Evolutionary conservation across 768 basidiomycete genomes (phyloP).

Genomic region (Lentinula aciculospora): DNA sequence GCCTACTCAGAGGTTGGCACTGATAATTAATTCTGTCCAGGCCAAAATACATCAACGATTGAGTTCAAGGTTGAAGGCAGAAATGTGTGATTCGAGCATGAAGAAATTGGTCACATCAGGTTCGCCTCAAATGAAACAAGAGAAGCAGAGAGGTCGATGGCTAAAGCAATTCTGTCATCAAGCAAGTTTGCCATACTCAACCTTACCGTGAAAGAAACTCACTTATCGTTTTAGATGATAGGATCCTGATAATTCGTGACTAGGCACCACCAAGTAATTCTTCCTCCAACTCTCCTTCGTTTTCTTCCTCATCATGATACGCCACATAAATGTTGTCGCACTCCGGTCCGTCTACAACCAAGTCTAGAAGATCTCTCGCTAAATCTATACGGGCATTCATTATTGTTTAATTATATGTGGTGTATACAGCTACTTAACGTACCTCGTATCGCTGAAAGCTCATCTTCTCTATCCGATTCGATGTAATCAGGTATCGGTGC

Average conservation of each 20-base stretch:
- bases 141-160: conserved; percentile 44
- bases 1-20: background rate
- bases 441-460: conserved; percentile 46
- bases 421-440: conserved; percentile 13
- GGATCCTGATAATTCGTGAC: background rate
- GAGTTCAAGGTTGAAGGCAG: conserved; percentile 41
- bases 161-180: conserved; percentile 50
- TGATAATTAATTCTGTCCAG: conserved; percentile 19
- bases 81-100: conserved; percentile 45
- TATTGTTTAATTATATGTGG: conserved; percentile 3
- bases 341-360: conserved; percentile 70
- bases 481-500: conserved; percentile 64
- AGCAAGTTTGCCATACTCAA: no score
- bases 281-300: conserved; percentile 59
- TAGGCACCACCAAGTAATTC: conserved; percentile 26
- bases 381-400: conserved; percentile 32
- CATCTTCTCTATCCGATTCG: conserved; percentile 27
- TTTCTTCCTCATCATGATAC: conserved; percentile 45
- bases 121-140: conserved; percentile 24
- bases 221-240: background rate
- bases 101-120: conserved; percentile 25
- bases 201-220: background rate
- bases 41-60: conserved; percentile 36
- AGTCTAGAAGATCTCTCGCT: conserved; percentile 55
- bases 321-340: conserved; percentile 60